Evolutionary conservation across 2,329 filamentous ascomycete species (phyloP).

Genomic region (Beauveria varroae): DNA sequence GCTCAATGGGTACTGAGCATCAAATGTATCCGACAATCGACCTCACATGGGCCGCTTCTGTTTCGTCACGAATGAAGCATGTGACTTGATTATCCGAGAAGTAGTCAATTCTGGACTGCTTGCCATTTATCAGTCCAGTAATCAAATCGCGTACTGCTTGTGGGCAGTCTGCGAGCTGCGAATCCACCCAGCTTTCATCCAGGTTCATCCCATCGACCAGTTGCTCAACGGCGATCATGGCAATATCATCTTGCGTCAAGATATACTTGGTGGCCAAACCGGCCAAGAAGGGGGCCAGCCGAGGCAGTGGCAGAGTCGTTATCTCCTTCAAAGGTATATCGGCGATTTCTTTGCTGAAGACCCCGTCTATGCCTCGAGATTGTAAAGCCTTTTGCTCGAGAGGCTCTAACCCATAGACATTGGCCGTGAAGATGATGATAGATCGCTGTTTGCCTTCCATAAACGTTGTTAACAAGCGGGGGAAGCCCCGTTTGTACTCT

Average conservation of each 20-base stretch:
- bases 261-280: background rate
- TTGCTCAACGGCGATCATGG: constrained; percentile 20
- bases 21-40: constrained; percentile 16
- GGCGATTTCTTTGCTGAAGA: background rate
- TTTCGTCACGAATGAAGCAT: constrained; percentile 17
- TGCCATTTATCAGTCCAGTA: constrained; percentile 12
- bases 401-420: background rate
- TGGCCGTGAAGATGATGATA: background rate
- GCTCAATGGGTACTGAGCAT: background rate
- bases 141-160: background rate
- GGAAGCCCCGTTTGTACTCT: constrained; percentile 19
- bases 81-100: constrained; percentile 18
- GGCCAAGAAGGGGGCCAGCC: background rate
- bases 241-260: constrained; percentile 15
- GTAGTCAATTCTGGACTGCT: constrained; percentile 17
- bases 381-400: background rate
- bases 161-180: constrained; percentile 10
- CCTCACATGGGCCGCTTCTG: constrained; percentile 14
- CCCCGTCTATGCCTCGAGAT: background rate
- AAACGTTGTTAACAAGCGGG: background rate
- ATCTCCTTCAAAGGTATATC: background rate
- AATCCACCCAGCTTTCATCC: constrained; percentile 15
- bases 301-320: background rate
- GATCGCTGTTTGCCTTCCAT: background rate
- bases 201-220: constrained; percentile 21